Evolutionary conservation across 805 yeast genomes (phyloP), one percentile per base, ranked within the genome.

Genomic region (Zygoascus biomembranicola): DNA sequence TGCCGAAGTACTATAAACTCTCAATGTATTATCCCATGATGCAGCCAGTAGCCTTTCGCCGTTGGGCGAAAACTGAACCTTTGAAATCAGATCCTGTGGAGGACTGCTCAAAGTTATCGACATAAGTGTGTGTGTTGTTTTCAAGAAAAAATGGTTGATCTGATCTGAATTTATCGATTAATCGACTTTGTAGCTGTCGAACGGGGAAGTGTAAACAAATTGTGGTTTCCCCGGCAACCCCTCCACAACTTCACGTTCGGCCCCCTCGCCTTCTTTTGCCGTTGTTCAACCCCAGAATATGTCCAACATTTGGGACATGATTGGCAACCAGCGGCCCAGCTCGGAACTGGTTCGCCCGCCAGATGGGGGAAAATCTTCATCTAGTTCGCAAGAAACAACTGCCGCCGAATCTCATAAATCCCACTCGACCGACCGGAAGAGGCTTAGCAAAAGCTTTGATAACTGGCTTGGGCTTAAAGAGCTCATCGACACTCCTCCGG

Each of bases 11-110:
- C 75, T 74, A 60, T 75, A 81, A 2, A 80, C 64, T 4, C 72
- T 61, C 0, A 81, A 61, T 2, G 70, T 61, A 2, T 79, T 76
- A 58, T 81, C 86, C 87, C 89, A 84, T 0, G 83, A 70, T 1
- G 84, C 71, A 0, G 73, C 78, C 2, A 79, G 63, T 13, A 83
- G 67, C n/a, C 41, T 8, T 8, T 31, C 32, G 5, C 49, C 61
- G 9, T 58, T 55, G 1, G 73, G 73, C 2, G 76, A 65, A 63
- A 76, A 75, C 49, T 66, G 61, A 19, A 77, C 52, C 5, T 72
- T 71, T 0, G 82, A 76, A 18, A 78, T 63, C 14, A 76, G 62
- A 59, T 77, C 82, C 5, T 53, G 42, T 3, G 74, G 70, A 0
- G 66, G 57, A 8, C 58, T 62, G 4, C 61, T 43, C 32, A 54